A percentile compares a stretch with the other conserved stretches of the same genome.
phyloP scores from a whole-genome alignment of 2,329 filamentous ascomycete species.

The Penicillium corylophilum region DNA sequence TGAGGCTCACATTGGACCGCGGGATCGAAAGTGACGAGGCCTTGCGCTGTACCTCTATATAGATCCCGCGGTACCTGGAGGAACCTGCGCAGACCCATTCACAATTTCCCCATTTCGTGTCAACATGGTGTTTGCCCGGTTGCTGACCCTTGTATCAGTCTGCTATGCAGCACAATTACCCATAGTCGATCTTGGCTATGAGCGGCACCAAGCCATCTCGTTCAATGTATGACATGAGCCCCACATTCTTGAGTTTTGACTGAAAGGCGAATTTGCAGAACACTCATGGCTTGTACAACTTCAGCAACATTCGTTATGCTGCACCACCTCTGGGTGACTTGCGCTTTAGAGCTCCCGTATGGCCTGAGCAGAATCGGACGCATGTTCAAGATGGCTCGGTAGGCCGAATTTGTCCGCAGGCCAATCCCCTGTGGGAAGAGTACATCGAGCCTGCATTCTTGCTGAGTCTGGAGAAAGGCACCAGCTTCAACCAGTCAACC shows the following conservation, averaged over 20 bases:
- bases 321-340: conserved; percentile 53
- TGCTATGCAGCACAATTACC: conserved; percentile 26
- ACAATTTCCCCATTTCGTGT: background rate
- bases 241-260: background rate
- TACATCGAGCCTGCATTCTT: conserved; percentile 21
- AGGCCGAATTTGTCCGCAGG: conserved; percentile 48
- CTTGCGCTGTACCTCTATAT: background rate
- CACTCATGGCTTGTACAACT: conserved; percentile 51
- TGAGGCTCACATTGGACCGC: background rate
- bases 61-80: background rate
- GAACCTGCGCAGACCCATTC: background rate
- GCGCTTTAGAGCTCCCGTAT: conserved; percentile 50
- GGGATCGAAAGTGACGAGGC: background rate
- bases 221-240: conserved; percentile 14
- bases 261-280: conserved; percentile 5
- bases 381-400: conserved; percentile 47
- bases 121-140: conserved; percentile 8
- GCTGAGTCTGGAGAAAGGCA: conserved; percentile 12
- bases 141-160: conserved; percentile 13
- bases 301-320: conserved; percentile 58
- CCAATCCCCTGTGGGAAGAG: conserved; percentile 46
- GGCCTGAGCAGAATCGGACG: conserved; percentile 45
- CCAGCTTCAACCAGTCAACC: conserved; percentile 18
- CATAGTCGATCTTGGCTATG: conserved; percentile 56
- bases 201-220: conserved; percentile 47